Base-by-base conservation (phyloP, 345 rosid species). In the Erucastrum elatum region DNA sequence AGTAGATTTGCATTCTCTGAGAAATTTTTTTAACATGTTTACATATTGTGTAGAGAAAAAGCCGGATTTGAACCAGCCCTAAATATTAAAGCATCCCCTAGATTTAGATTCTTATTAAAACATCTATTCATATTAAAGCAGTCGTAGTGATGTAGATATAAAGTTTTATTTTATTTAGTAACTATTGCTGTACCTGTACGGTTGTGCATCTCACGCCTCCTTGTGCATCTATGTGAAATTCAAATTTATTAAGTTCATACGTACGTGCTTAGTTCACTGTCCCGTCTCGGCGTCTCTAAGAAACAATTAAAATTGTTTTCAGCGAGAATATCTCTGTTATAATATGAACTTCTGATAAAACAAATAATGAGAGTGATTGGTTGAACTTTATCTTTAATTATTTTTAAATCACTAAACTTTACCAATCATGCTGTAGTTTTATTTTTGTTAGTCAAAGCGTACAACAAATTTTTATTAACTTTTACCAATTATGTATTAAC, bases 251-350 rank as follows among this genome's bases (percentile, higher is more conserved):
- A 49, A 49, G 55, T 13, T 58, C 29, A 6, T 37, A 66, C 66
- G 78, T 75, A 66, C 55, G 44, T 37, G 66, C 66, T 75, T 66
- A 55, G 72, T 75, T 66, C 72, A 66, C 78, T 56, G 55, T 35
- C 55, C 65, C 39, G 58, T 66, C 64, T 27, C 12, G 64, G 27
- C 64, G 64, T 60, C 66, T 37, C 31, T 39, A 66, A 39, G 41
- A 41, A 30, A 5, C 0, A 31, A 53, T 53, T 53, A 31, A 5
- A 10, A 17, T 10, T 31, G 15, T 53, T 49, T 29, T 9, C 27
- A 31, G 4, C 30, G 3, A 17, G 10, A 66, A 51, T 44, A 66
- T 10, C 6, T 25, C 17, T 25, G 3, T 5, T 71, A 59, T 37
- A 25, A 8, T 25, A 60, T 15, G 26, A 58, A 41, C 10, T 10